Conservation (phyloP, 352 stramenopile genomes). For the Phytophthora pluvialis region DNA sequence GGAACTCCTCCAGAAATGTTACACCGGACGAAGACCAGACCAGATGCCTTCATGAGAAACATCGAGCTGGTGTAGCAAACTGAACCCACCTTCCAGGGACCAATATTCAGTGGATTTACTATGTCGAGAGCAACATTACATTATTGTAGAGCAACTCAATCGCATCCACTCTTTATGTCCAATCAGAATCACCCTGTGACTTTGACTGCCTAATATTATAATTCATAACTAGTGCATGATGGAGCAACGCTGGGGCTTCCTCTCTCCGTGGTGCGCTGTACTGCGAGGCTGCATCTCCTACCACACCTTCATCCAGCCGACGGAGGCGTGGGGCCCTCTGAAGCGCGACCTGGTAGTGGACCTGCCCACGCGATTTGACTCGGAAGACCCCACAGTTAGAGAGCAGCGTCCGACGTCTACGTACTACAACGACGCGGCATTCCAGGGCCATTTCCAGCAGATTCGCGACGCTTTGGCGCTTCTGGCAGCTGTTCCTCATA, state of each 20-base stretch:
- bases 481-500: conserved; percentile 30
- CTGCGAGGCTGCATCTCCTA: background rate
- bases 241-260: background rate
- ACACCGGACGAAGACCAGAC: no score
- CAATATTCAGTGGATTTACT: no score
- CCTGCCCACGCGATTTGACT: background rate
- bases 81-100: no score
- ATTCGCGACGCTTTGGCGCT: conserved; percentile 37
- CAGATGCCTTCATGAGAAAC: no score
- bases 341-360: background rate
- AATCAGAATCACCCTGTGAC: no score
- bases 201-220: no score
- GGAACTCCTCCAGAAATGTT: no score
- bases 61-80: no score
- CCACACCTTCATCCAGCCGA: background rate
- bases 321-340: background rate
- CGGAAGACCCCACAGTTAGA: background rate
- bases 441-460: conserved; percentile 12
- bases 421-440: conserved; percentile 14
- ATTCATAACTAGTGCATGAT: background rate
- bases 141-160: no score
- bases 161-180: no score
- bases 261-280: background rate
- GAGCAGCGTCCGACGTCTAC: background rate
- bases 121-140: no score